phyloP scores from a whole-genome alignment of 805 yeast species.

The Starmera dryadoides region DNA sequence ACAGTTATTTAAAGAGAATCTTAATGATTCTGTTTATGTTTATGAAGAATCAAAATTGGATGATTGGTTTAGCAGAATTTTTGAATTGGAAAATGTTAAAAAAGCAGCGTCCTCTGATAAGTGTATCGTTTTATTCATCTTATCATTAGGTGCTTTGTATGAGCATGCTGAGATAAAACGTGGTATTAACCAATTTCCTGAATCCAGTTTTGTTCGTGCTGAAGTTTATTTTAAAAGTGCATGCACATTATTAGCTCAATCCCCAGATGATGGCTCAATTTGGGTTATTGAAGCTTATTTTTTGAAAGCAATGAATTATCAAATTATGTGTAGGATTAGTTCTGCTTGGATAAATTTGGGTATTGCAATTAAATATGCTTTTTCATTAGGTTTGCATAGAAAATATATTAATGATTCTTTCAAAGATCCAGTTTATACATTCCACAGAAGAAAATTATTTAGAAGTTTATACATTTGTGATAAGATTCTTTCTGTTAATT shows the following conservation, averaged over 20 bases:
- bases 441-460: slow-evolving; percentile 28
- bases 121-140: slow-evolving; percentile 29
- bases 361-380: slow-evolving; percentile 34
- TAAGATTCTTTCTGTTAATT: slow-evolving; percentile 23
- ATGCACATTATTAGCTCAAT: slow-evolving; percentile 21
- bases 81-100: slow-evolving; percentile 18
- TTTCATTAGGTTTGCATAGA: slow-evolving; percentile 34
- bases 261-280: slow-evolving; percentile 30
- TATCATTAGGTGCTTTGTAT: slow-evolving; percentile 35
- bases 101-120: slow-evolving; percentile 20
- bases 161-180: slow-evolving; percentile 22
- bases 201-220: slow-evolving; percentile 20
- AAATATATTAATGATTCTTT: slow-evolving; percentile 30
- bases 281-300: slow-evolving; percentile 37
- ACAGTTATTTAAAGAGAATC: slow-evolving; percentile 27
- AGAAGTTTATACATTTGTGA: slow-evolving; percentile 28
- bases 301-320: slow-evolving; percentile 32
- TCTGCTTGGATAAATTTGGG: slow-evolving; percentile 39
- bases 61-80: slow-evolving; percentile 23
- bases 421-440: slow-evolving; percentile 19
- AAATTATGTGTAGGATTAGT: slow-evolving; percentile 30
- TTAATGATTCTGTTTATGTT: slow-evolving; percentile 33
- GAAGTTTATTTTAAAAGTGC: slow-evolving; percentile 29
- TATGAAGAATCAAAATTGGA: slow-evolving; percentile 28
- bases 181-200: slow-evolving; percentile 19